A percentile compares a stretch with the other conserved stretches of the same genome.
phyloP scores from a whole-genome alignment of 1,284 basidiomycete species.

The Pseudozyma pruni region DNA sequence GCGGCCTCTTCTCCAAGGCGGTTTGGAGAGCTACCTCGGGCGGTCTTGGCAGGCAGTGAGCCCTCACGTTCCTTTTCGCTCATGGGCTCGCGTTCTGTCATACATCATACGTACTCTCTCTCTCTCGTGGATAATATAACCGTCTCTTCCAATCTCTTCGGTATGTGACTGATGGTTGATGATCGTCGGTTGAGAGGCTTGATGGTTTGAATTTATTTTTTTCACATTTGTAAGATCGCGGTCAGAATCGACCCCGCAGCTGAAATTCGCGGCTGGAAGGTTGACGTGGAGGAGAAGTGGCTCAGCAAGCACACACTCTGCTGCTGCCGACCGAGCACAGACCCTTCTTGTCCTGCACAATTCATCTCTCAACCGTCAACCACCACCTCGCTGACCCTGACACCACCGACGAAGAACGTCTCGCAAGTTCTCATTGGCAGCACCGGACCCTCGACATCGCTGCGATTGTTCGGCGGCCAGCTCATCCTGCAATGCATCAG shows the following conservation, averaged over 20 bases:
- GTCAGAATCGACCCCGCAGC: background rate
- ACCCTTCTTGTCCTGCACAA: conserved; percentile 3
- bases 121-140: too few species aligned
- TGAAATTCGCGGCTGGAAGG: too few species aligned
- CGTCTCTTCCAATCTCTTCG: too few species aligned
- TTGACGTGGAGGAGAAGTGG: conserved; percentile 1
- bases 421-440: too few species aligned
- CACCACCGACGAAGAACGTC: too few species aligned
- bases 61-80: background rate
- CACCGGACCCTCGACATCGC: too few species aligned
- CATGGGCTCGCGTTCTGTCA: too few species aligned
- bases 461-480: too few species aligned
- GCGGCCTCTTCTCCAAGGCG: conserved; percentile 53
- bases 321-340: background rate
- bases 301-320: background rate
- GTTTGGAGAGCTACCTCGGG: conserved; percentile 53
- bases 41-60: conserved; percentile 44
- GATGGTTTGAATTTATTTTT: too few species aligned
- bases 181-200: too few species aligned
- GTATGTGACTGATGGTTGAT: too few species aligned
- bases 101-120: too few species aligned
- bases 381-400: background rate
- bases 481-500: background rate
- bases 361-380: background rate
- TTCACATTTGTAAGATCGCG: background rate